A percentile compares a stretch with the other conserved stretches of the same genome.
Evolutionary conservation across 148 eudicot genomes (phyloP).

Genomic region (Mesembryanthemum crystallinum): DNA sequence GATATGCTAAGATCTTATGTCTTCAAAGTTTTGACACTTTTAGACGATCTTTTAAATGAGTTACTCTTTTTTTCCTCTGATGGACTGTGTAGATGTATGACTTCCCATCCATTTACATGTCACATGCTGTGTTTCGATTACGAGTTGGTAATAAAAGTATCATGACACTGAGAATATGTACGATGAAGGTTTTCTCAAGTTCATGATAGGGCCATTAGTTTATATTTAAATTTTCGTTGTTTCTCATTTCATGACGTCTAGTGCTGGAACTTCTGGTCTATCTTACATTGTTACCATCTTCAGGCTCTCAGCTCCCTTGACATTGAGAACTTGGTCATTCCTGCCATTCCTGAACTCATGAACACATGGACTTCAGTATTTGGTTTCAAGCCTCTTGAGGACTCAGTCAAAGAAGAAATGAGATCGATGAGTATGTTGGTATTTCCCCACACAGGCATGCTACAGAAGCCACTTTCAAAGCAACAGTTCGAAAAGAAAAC

Average conservation of each 20-base stretch:
- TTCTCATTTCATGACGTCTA: neutral
- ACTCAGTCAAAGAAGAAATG: slow-evolving; percentile 48
- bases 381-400: slow-evolving; percentile 71
- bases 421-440: slow-evolving; percentile 52
- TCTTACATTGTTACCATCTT: slow-evolving; percentile 9
- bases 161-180: too few relatives aligned
- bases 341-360: slow-evolving; percentile 72
- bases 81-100: neutral
- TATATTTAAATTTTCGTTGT: neutral
- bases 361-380: slow-evolving; percentile 85
- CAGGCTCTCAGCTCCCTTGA: slow-evolving; percentile 72
- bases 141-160: too few relatives aligned
- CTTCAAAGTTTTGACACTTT: neutral
- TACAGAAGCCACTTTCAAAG: slow-evolving; percentile 48
- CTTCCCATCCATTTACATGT: neutral
- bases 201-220: too few relatives aligned
- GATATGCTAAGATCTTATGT: neutral
- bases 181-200: too few relatives aligned
- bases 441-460: slow-evolving; percentile 66
- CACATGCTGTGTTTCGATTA: too few relatives aligned
- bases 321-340: slow-evolving; percentile 80
- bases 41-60: neutral
- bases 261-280: neutral
- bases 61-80: neutral
- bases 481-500: slow-evolving; percentile 21